Evolutionary conservation across 2,329 filamentous ascomycete genomes (phyloP).

Genomic region (Epichloe gansuensis): DNA sequence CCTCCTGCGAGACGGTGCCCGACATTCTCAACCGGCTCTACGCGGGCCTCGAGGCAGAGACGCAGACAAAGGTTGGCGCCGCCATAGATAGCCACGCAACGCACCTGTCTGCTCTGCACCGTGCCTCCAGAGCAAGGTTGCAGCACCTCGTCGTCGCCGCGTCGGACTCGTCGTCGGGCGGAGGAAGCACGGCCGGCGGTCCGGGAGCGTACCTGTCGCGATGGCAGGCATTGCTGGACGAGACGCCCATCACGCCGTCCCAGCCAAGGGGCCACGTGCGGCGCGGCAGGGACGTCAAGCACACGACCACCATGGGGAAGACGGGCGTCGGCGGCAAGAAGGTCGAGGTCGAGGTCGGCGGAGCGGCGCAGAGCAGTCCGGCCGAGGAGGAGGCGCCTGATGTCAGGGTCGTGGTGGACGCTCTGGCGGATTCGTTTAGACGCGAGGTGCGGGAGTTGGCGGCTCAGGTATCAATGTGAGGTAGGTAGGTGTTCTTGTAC

Average conservation of each 20-base stretch:
- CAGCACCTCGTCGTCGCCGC: conserved; percentile 45
- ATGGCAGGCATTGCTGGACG: conserved; percentile 61
- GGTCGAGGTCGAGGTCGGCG: conserved; percentile 7
- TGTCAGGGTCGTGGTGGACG: conserved; percentile 18
- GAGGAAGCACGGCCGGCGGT: conserved; percentile 34
- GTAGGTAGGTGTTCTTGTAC: no score
- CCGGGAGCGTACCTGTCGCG: conserved; percentile 61
- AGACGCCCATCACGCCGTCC: conserved; percentile 55
- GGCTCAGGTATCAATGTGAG: neutral
- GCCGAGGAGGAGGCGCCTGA: conserved; percentile 16
- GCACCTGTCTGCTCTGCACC: conserved; percentile 46
- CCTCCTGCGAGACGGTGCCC: conserved; percentile 18
- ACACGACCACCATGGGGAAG: conserved; percentile 30
- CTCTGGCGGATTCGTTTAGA: conserved; percentile 28
- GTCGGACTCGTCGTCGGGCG: conserved; percentile 10
- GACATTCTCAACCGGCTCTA: conserved; percentile 30
- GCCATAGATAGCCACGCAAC: conserved; percentile 47
- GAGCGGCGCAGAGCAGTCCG: conserved; percentile 13
- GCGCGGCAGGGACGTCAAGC: conserved; percentile 38
- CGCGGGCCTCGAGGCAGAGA: conserved; percentile 31
- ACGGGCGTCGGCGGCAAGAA: conserved; percentile 20
- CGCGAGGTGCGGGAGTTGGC: conserved; percentile 28
- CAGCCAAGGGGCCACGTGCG: conserved; percentile 39
- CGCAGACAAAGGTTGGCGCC: conserved; percentile 32
- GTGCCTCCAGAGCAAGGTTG: conserved; percentile 41